Conservation (phyloP, 768 basidiomycete genomes). For the Termitomyces titanicus region DNA sequence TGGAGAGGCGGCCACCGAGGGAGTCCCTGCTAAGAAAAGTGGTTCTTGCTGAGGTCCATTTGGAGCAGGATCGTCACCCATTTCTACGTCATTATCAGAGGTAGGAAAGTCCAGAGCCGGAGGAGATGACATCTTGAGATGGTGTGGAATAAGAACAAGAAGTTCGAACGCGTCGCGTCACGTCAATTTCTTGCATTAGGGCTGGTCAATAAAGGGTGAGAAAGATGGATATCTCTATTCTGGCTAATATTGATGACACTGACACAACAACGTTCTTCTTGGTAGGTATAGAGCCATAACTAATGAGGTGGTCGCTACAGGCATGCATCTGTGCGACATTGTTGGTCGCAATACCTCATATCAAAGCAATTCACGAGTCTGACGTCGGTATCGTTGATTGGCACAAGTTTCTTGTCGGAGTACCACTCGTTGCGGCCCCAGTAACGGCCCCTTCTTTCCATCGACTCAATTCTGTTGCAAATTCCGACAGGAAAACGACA, state of each 20-base stretch:
- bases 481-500: not conserved
- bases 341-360: slow-evolving; percentile 4
- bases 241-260: too few species aligned
- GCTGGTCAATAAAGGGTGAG: slow-evolving; percentile 27
- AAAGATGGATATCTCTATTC: not conserved
- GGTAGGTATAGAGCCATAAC: not conserved
- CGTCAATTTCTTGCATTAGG: slow-evolving; percentile 47
- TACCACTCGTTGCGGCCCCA: slow-evolving; percentile 51
- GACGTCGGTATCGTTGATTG: slow-evolving; percentile 86
- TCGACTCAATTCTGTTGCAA: not conserved
- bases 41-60: slow-evolving; percentile 39
- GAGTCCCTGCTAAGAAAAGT: slow-evolving; percentile 53
- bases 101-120: slow-evolving; percentile 62
- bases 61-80: slow-evolving; percentile 37
- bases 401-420: slow-evolving; percentile 76
- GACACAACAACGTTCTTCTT: too few species aligned
- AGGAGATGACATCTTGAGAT: slow-evolving; percentile 56
- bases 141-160: slow-evolving; percentile 10
- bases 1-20: slow-evolving; percentile 50
- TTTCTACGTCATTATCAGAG: slow-evolving; percentile 57
- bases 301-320: slow-evolving; percentile 12
- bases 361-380: slow-evolving; percentile 59
- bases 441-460: slow-evolving; percentile 62
- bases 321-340: slow-evolving; percentile 2
- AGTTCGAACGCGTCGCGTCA: slow-evolving; percentile 47